Base-by-base conservation (phyloP, 176 grass and related monocot species). In the Alloteropsis semialata region DNA sequence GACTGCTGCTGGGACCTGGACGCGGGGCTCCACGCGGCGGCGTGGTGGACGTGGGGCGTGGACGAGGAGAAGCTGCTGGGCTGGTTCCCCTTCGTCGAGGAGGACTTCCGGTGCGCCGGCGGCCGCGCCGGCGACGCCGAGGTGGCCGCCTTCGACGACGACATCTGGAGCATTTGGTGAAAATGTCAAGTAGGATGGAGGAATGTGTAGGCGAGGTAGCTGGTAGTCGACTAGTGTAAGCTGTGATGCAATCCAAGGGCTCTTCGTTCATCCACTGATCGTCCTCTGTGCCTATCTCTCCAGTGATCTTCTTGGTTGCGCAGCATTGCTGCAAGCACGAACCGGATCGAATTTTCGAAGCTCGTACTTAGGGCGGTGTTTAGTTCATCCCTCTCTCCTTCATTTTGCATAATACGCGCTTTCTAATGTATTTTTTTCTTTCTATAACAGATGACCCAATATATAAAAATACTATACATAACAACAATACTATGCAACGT, bases 71-170 rank as follows among this genome's bases (percentile, higher is more conserved):
- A 84, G 81, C 92, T 94, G 11, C 78, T 84, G 10, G 92, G 92
- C 0, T 94, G 92, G 92, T 94, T 94, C 86, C 92, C 92, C 14
- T 94, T 94, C 73, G 92, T 91, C 12, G 92, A 91, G 57, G 92
- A 91, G 72, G 89, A 94, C 46, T 94, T 94, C 87, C 51, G 75
- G 16, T 57, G 77, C 59, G 43, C 7, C 72, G 72, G 1, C 16
- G 63, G 32, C 12, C 60, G 61, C 42, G 46, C 45, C 33, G 87
- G 32, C 37, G 64, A 51, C 42, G 53, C 72, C 11, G 84, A 58
- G 36, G 56, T 65, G 1, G 78, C 32, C 1, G 74, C n/a, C 0
- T 90, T 90, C 84, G 88, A 90, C 84, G 79, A 90, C 84, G 88
- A 90, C 88, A 90, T 90, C 37, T 90, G 88, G 88, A 73, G 79